Conservation (phyloP, 164 flowering plant genomes). For the Vitis labrusca region DNA sequence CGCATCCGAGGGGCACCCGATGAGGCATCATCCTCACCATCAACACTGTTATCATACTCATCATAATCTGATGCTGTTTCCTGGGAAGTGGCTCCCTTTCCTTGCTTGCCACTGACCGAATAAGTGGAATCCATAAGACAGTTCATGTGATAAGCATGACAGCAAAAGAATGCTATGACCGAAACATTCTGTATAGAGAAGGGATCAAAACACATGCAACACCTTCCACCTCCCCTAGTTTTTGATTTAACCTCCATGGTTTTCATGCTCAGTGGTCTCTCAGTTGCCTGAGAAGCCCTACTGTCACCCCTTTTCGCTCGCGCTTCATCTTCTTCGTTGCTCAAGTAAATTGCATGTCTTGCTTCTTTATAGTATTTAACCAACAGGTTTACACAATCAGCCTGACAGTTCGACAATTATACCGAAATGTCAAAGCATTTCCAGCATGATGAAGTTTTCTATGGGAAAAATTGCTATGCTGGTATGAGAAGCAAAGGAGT, state of each 20-base stretch:
- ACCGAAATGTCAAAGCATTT: not conserved
- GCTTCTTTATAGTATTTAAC: slow-evolving; percentile 94
- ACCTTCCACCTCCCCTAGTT: slow-evolving; percentile 74
- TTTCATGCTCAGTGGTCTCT: slow-evolving; percentile 33
- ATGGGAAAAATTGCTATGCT: not conserved
- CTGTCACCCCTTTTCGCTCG: slow-evolving; percentile 45
- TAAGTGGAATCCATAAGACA: slow-evolving; percentile 72
- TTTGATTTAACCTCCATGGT: slow-evolving; percentile 66
- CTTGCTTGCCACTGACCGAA: slow-evolving; percentile 35
- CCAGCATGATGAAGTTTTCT: not conserved
- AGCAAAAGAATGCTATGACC: slow-evolving; percentile 81
- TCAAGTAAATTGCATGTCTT: slow-evolving; percentile 70
- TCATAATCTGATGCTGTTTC: slow-evolving; percentile 21
- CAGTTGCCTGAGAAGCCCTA: slow-evolving; percentile 29
- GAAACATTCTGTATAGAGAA: slow-evolving; percentile 54
- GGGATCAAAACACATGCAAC: slow-evolving; percentile 97
- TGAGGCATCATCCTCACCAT: slow-evolving; percentile 26
- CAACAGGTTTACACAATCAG: slow-evolving; percentile 83
- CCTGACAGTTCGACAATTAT: slow-evolving; percentile 39
- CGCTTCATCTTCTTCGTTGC: slow-evolving; percentile 67
- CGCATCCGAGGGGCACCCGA: slow-evolving; percentile 54
- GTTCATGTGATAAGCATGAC: slow-evolving; percentile 82
- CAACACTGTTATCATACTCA: slow-evolving; percentile 36
- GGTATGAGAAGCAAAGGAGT: slow-evolving; percentile 1
- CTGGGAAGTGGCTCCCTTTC: slow-evolving; percentile 12